These are phyloP conservation scores for Tricholoma hemisulphureum DNA, from an alignment of 768 basidiomycete species.

Conservation along the genomic window DNA sequence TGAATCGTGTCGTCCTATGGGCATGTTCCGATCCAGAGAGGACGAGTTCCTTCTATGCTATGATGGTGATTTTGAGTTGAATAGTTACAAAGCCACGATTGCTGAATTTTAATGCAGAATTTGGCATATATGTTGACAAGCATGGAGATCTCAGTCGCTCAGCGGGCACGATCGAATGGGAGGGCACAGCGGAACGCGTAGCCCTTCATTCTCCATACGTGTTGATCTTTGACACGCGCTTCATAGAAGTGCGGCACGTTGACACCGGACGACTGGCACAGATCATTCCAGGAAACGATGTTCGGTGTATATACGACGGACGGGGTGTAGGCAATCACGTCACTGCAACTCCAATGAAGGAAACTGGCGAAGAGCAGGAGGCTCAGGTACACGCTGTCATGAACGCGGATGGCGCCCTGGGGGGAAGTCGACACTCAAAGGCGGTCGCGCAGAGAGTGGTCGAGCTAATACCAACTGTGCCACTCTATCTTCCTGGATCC, in stretches of 20 bases:
- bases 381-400: constrained; percentile 87
- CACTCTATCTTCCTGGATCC: constrained; percentile 52
- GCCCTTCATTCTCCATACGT: constrained; percentile 91
- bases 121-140: constrained; percentile 92
- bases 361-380: constrained; percentile 67
- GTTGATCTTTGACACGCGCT: constrained; percentile 84
- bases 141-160: constrained; percentile 85
- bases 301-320: constrained; percentile 91
- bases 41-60: constrained; percentile 94
- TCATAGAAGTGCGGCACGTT: constrained; percentile 90
- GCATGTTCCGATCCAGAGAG: constrained; percentile 91
- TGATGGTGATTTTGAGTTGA: constrained; percentile 62
- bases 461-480: constrained; percentile 75
- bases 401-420: constrained; percentile 54
- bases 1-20: constrained; percentile 82
- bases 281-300: constrained; percentile 80
- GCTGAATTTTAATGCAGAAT: constrained; percentile 50
- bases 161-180: constrained; percentile 87
- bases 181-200: constrained; percentile 86
- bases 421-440: constrained; percentile 37
- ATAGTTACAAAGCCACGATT: background rate
- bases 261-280: constrained; percentile 80
- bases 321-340: constrained; percentile 57
- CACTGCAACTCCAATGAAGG: constrained; percentile 65
- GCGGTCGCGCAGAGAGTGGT: constrained; percentile 72